Base-by-base conservation (phyloP, 2,329 filamentous ascomycete species). In the Ceratocystis alfenasii region DNA sequence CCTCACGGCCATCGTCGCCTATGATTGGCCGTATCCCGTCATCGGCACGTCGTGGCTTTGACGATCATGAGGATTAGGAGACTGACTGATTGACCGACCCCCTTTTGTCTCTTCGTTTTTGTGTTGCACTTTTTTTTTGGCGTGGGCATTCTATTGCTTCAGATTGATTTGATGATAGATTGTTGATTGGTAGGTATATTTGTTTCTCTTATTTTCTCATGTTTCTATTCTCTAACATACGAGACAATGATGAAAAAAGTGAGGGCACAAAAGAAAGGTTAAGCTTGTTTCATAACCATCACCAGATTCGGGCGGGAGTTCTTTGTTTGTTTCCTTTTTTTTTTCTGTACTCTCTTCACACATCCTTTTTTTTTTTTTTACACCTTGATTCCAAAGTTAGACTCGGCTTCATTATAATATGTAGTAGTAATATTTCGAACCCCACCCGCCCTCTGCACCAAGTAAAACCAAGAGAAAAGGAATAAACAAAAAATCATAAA, bases 11-110 rank as follows among this genome's bases (percentile, higher is more conserved):
- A 22, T 62, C 64, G 45, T 64, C 64, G 53, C 67, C 67, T 5
- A 68, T 68, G 66, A 62, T 68, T 65, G 64, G 66, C 55, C 64
- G 66, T 57, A 65, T 65, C 25, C 64, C 63, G 30, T 65, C 66
- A 25, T 68, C 64, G 36, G 59, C 57, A 28, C 57, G 64, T 36
- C 62, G 62, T 36, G 64, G 62, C n/a, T 68, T 66, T 41, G 67
- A 67, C 17, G 65, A 66, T 33, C 57, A 53, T 12, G 50, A 65
- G 36, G 55, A 65, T 8, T 59, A 46, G 17, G 25, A 15, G 30
- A 46, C 45, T 44, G 30, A 36, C 28, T n/a, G 25, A 36, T 30
- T 41, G 36, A 41, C 12, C 12, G 10, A 12, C 10, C 12, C 12
- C 36, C 36, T 41, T 41, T 41, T 41, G 36, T 41, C 8, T 41